Evolutionary conservation across 2,329 filamentous ascomycete genomes (phyloP), one percentile per base, ranked within the genome.

Genomic region (Colletotrichum cuscutae): DNA sequence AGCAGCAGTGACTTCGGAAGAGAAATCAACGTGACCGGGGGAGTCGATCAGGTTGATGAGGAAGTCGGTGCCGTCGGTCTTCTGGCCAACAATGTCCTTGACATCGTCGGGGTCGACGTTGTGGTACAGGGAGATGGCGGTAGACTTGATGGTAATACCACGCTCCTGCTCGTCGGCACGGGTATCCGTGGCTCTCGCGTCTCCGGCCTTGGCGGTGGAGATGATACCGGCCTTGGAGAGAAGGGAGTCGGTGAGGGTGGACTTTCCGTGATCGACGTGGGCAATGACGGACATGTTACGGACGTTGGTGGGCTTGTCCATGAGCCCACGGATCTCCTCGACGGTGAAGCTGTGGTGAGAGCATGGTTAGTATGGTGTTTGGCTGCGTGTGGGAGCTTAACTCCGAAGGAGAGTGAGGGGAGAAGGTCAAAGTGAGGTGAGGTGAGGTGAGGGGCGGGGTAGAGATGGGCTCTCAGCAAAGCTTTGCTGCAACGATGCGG

Each of bases 1-100:
- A 84, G 97, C 97, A 85, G 97, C 97, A 84, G 97, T 99, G 84
- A 99, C 97, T 86, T 99, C 97, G 78, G 97, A 99, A 54, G 97
- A 99, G 93, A 99, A 99, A 89, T 99, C 97, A 89, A 99, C 97
- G 96, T 99, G 97, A 91, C 97, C 97, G 76, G 97, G 97, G 74
- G 97, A 99, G 88, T 99, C 97, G 86, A 99, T 99, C 88, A 99
- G 91, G 93, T 99, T 99, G 93, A 99, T 97, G 90, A 99, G 90
- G 93, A 99, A 99, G 85, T 98, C 95, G 86, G 93, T 93, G 86
- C 97, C 97, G 76, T 95, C 90, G 79, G 94, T 94, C 88, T 94
- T 93, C 87, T 95, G 91, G 85, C 92, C 91, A 78, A 93, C 93
- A 79, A 98, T 95, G 84, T 99, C 97, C 92, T 98, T 97, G 78